A percentile compares a stretch with the other conserved stretches of the same genome.
Conservation (phyloP, 495 filamentous ascomycete species). For the Chaetomidium leptoderma region DNA sequence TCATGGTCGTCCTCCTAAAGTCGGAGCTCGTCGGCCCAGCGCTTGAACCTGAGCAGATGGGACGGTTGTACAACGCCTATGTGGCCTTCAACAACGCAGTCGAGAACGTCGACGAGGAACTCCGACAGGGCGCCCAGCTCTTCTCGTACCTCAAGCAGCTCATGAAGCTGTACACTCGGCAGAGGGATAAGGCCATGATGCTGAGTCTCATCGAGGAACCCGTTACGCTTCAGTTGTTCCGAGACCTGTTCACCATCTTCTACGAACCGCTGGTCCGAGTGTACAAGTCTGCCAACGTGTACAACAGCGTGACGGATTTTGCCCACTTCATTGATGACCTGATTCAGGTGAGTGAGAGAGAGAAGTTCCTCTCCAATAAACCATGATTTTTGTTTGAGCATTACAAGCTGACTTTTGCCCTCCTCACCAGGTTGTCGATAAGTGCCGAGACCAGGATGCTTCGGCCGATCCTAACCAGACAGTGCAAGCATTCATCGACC, state of each 20-base stretch:
- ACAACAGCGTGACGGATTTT: conserved; percentile 94
- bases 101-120: conserved; percentile 83
- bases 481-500: conserved; percentile 96
- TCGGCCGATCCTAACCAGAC: conserved; percentile 96
- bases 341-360: conserved; percentile 58
- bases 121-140: conserved; percentile 80
- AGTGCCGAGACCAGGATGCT: conserved; percentile 84
- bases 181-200: conserved; percentile 97
- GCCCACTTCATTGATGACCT: conserved; percentile 87
- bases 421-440: conserved; percentile 72
- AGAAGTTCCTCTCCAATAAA: no score
- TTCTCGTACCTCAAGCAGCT: conserved; percentile 94
- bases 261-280: conserved; percentile 95
- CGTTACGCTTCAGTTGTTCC: conserved; percentile 85
- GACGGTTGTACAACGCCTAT: conserved; percentile 83
- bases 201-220: conserved; percentile 91
- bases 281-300: conserved; percentile 98
- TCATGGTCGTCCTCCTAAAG: conserved; percentile 76
- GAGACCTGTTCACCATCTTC: conserved; percentile 97
- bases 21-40: conserved; percentile 67
- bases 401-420: conserved; percentile 13
- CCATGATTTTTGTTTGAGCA: no score
- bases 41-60: conserved; percentile 68
- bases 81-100: conserved; percentile 96
- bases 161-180: conserved; percentile 84